Evolutionary conservation across 176 grass and related monocot species (phyloP), one percentile per base, ranked within the genome.

Genomic region (Zizania latifolia): DNA sequence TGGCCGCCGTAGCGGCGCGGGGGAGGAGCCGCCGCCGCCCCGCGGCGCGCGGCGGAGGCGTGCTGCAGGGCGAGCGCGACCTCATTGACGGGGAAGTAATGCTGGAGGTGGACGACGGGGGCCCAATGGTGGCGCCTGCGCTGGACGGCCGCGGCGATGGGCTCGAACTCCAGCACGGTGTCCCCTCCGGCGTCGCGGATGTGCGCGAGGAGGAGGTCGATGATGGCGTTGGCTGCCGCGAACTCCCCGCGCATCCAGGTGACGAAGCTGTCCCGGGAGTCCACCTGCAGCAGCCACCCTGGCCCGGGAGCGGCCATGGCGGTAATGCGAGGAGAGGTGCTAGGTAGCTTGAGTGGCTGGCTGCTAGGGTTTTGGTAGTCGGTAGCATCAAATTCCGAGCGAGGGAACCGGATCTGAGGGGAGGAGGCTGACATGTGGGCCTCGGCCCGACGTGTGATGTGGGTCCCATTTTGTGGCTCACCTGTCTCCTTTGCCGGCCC

Each of bases 171-270:
- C 14, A 72, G 78, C 17, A 19, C 10, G 72, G 77, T 28, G 17
- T 45, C 43, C 37, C 62, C 73, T 36, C 69, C 77, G 19, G 35
- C 61, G 69, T 61, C 21, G 44, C 59, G 62, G 50, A 85, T 41
- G 66, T 89, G 87, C 2, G 46, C 58, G 33, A 89, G 33, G 58
- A 89, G 70, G 15, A 78, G 65, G 27, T 89, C 87, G 15, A 89
- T 85, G 28, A 89, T 78, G 44, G 82, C 78, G 53, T 89, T 89
- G 8, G 87, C 72, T 6, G 87, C 87, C 19, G 87, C 87, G 46
- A 89, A 89, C 72, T 89, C 87, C 8, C 69, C 78, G 14, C 82
- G 62, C 28, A 89, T 65, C 87, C 87, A 89, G 2, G 82, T 59
- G 57, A 89, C 78, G 50, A 85, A 85, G 29, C 74, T 58, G 11